Percentiles rank a stretch among this genome's conserved stretches.
phyloP scores from a whole-genome alignment of 177 flowering plant species.

The Tripterygium wilfordii region DNA sequence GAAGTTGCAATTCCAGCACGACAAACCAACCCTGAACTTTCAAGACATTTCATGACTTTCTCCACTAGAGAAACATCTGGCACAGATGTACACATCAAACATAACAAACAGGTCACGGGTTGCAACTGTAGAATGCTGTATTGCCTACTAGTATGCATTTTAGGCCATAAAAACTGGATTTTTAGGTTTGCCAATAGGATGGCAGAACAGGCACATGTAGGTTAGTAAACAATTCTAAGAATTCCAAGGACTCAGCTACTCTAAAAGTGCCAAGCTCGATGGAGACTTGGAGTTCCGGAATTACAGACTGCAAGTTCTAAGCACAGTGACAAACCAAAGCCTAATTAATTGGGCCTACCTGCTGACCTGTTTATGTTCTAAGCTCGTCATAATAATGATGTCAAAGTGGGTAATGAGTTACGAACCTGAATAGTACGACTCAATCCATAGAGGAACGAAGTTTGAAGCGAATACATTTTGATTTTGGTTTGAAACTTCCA shows the following conservation, averaged over 20 bases:
- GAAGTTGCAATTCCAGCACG: constrained; percentile 84
- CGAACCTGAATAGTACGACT: constrained; percentile 61
- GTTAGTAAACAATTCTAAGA: not conserved
- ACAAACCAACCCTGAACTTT: constrained; percentile 57
- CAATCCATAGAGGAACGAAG: constrained; percentile 79
- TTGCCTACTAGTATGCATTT: no score
- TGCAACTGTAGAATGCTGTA: no score
- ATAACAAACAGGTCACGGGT: no score
- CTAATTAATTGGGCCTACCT: no score
- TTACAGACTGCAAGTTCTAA: no score
- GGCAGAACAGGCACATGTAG: no score
- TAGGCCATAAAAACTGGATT: no score
- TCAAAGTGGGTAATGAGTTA: constrained; percentile 1
- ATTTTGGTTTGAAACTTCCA: constrained; percentile 59
- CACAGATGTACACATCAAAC: constrained; percentile 7
- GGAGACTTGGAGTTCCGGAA: no score
- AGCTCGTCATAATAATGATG: no score
- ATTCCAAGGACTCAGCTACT: not conserved
- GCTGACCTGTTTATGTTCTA: no score
- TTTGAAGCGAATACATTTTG: constrained; percentile 68
- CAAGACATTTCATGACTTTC: constrained; percentile 46
- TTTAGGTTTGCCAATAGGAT: no score
- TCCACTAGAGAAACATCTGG: constrained; percentile 48
- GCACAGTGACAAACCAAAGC: not conserved
- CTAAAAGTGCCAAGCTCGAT: no score